These are phyloP conservation scores for Plenodomus tracheiphilus DNA, from an alignment of 2,329 filamentous ascomycete genomes.

Conservation along the genomic window DNA sequence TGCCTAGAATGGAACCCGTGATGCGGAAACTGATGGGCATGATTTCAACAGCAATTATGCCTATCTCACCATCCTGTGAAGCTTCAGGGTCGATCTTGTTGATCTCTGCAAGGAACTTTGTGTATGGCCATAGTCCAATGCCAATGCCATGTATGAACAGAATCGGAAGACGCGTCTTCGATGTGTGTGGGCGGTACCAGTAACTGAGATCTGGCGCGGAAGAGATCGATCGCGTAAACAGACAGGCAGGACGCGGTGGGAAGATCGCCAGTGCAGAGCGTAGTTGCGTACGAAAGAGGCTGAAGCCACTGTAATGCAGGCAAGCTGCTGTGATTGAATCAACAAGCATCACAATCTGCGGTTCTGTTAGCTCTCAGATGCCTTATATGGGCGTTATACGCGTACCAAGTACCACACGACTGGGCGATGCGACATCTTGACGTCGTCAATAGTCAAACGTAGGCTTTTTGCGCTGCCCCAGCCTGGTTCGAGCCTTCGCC, in stretches of 20 bases:
- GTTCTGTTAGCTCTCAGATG: conserved; percentile 4
- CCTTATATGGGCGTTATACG: conserved; percentile 22
- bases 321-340: conserved; percentile 47
- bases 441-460: conserved; percentile 67
- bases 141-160: conserved; percentile 74
- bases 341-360: conserved; percentile 57
- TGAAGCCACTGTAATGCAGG: conserved; percentile 56
- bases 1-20: conserved; percentile 56
- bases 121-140: conserved; percentile 67
- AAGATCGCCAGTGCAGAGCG: conserved; percentile 56
- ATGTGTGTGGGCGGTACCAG: conserved; percentile 68
- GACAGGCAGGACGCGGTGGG: conserved; percentile 59
- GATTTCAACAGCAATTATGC: conserved; percentile 68
- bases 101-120: conserved; percentile 59
- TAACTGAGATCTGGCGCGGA: conserved; percentile 60
- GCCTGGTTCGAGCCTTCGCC: conserved; percentile 57
- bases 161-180: conserved; percentile 60
- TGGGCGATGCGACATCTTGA: conserved; percentile 64
- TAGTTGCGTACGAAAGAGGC: conserved; percentile 53
- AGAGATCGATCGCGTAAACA: conserved; percentile 54
- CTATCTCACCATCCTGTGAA: conserved; percentile 53
- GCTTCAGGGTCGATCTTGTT: conserved; percentile 38
- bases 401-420: conserved; percentile 66
- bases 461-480: conserved; percentile 60
- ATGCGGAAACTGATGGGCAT: conserved; percentile 67